phyloP scores from a whole-genome alignment of 1,284 basidiomycete genomes.

The Irpex rosettiformis region DNA sequence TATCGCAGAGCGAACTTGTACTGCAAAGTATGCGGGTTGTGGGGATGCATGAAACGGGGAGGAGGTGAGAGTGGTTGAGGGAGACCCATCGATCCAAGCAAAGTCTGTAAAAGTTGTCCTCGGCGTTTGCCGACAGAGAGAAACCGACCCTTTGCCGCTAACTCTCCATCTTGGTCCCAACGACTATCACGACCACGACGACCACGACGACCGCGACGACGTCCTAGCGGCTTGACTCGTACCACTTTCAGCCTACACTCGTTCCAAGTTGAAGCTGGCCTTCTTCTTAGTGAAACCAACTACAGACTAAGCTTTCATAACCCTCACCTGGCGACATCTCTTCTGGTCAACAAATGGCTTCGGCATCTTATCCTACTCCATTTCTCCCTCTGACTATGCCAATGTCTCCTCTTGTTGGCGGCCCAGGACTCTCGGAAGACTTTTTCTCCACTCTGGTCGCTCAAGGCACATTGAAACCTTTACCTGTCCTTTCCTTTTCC shows the following conservation, averaged over 20 bases:
- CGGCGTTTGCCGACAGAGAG: background rate
- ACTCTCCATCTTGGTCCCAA: background rate
- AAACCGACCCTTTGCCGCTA: background rate
- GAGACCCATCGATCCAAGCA: constrained; percentile 13
- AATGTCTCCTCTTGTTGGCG: constrained; percentile 29
- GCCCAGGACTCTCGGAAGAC: constrained; percentile 19
- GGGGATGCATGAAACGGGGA: constrained; percentile 57
- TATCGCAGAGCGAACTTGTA: constrained; percentile 49
- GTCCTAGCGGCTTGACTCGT: background rate
- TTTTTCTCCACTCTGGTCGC: constrained; percentile 21
- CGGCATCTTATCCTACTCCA: constrained; percentile 14
- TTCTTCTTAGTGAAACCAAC: background rate
- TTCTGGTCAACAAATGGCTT: constrained; percentile 4
- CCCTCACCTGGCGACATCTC: background rate
- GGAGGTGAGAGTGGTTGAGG: constrained; percentile 16
- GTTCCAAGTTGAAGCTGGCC: constrained; percentile 1
- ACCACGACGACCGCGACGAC: background rate
- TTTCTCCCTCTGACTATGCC: constrained; percentile 27
- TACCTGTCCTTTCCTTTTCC: constrained; percentile 15
- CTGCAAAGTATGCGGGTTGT: constrained; percentile 35
- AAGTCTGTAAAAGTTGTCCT: background rate
- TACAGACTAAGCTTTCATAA: constrained; percentile 8
- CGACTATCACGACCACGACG: background rate
- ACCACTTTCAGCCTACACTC: no score
- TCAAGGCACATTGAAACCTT: constrained; percentile 16